Base-by-base conservation (phyloP, 2,329 filamentous ascomycete species). In the Epichloe typhina region DNA sequence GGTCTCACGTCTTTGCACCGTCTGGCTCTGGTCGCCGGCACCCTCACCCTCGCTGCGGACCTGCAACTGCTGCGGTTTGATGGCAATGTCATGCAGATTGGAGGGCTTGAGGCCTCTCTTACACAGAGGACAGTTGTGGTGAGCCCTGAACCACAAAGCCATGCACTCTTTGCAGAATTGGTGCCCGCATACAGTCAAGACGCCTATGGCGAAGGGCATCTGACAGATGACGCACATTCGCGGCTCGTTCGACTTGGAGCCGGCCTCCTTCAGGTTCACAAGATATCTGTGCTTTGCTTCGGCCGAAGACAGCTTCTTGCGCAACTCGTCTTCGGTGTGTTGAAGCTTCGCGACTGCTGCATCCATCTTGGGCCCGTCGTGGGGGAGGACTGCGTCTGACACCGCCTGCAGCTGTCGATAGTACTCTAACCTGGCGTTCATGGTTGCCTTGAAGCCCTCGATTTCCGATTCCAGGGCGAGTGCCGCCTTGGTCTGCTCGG, bases 81-180 rank as follows among this genome's bases (percentile, higher is more conserved):
- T 79, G 0, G 82, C 86, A 54, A 97, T 95, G 50, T 91, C 82
- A 62, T 94, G 86, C 46, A 97, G 77, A 62, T 93, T 88, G 2
- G 74, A 75, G 0, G 69, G 61, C 31, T 72, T 73, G 6, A 97
- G 70, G 1, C 70, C 72, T 44, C 74, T 77, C 64, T 95, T 95
- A 72, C 93, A 98, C 5, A 88, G 75, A 0, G 91, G 91, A 58
- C 91, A 97, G 48, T 79, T 91, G 17, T 74, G 77, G 58, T 89
- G 82, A 35, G 79, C 73, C 51, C 72, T 74, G 70, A 84, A 88
- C 93, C 93, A 97, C 12, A 81, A 58, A 38, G 75, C 73, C 57
- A 97, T 83, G 65, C 93, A 97, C 31, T 88, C 85, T 60, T 88
- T 89, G 70, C 91, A 96, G 63, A 89, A 97, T 56, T 88, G 81